phyloP scores from a whole-genome alignment of 1,284 basidiomycete genomes.

The Sanghuangporus baumii region DNA sequence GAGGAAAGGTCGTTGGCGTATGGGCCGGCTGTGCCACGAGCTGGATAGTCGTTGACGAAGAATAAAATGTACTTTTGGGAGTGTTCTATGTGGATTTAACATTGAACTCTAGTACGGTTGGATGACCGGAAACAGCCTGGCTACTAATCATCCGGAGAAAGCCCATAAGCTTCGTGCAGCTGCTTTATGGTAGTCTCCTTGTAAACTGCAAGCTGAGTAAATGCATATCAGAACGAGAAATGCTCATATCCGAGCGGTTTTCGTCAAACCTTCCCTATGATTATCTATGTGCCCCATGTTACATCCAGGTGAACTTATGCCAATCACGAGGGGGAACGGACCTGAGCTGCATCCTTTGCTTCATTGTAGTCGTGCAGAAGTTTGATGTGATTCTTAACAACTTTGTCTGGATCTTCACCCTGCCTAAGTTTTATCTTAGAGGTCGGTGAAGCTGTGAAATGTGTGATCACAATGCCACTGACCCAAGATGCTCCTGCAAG shows the following conservation, averaged over 20 bases:
- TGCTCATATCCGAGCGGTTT: neutral
- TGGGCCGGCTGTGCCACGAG: conserved; percentile 77
- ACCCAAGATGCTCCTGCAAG: conserved; percentile 13
- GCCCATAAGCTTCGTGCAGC: conserved; percentile 63
- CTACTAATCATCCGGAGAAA: conserved; percentile 39
- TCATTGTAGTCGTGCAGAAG: conserved; percentile 74
- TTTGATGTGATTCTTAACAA: conserved; percentile 65
- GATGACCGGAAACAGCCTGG: neutral
- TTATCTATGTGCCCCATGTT: conserved; percentile 33
- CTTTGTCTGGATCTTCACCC: conserved; percentile 54
- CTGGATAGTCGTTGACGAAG: conserved; percentile 44
- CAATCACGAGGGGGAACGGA: conserved; percentile 21
- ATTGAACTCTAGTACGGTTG: too few relatives aligned
- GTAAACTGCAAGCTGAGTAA: conserved; percentile 52
- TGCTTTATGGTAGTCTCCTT: conserved; percentile 61
- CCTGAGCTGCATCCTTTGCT: conserved; percentile 76
- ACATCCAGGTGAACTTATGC: neutral
- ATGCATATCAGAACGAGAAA: neutral
- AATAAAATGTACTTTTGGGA: neutral
- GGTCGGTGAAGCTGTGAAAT: neutral
- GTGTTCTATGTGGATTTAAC: neutral
- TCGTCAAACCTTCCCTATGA: conserved; percentile 48
- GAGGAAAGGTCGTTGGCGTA: conserved; percentile 28
- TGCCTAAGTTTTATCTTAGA: conserved; percentile 23
- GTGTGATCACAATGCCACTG: neutral